A percentile compares a stretch with the other conserved stretches of the same genome.
Conservation (phyloP, 2,329 filamentous ascomycete genomes). For the Aspergillus fructus region DNA sequence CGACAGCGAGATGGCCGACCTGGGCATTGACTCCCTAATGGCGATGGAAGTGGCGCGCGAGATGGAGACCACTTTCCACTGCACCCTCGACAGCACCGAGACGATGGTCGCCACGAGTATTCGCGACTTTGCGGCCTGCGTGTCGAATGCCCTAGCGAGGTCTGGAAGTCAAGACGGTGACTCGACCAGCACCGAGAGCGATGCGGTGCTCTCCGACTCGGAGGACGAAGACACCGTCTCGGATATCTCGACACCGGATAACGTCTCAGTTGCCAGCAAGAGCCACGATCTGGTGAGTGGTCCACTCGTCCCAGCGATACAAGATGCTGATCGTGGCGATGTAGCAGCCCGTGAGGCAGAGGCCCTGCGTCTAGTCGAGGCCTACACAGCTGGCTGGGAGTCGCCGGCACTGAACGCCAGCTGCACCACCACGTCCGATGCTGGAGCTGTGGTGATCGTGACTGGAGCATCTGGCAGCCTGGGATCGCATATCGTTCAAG, state of each 20-base stretch:
- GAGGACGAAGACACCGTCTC: neutral
- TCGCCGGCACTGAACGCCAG: neutral
- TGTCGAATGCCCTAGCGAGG: neutral
- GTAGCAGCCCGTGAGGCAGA: neutral
- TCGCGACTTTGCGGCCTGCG: conserved; percentile 1
- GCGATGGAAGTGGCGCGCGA: conserved; percentile 14
- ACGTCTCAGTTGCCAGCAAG: neutral
- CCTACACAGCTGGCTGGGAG: neutral
- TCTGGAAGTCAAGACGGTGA: neutral
- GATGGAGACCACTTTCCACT: conserved; percentile 5
- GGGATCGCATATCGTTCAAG: conserved; percentile 41
- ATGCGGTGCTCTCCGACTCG: neutral
- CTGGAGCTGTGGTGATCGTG: conserved; percentile 32
- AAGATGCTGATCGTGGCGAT: neutral
- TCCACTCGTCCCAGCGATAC: neutral
- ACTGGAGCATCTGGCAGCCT: conserved; percentile 44
- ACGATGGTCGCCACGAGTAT: conserved; percentile 6
- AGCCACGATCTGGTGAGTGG: neutral
- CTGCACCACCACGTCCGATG: no score
- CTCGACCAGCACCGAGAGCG: neutral
- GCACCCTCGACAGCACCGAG: neutral
- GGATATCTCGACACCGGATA: neutral
- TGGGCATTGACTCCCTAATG: conserved; percentile 15
- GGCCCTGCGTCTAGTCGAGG: neutral
- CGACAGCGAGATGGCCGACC: conserved; percentile 40